These are phyloP conservation scores for Albugo laibachii DNA, from an alignment of 352 stramenopile genomes.

Conservation along the genomic window DNA sequence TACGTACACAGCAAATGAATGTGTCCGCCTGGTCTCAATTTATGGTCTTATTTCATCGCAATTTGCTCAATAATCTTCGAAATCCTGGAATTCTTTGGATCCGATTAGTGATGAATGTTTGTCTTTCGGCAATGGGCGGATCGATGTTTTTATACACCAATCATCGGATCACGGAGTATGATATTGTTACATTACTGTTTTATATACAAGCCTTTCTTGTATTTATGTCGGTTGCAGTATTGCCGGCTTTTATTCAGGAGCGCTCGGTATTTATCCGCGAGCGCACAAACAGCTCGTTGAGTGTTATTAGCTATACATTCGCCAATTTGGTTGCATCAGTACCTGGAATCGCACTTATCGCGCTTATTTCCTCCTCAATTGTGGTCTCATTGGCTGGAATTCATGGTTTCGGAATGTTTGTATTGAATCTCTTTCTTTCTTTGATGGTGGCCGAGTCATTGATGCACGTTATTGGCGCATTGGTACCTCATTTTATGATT, in stretches of 20 bases:
- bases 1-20: background rate
- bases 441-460: constrained; percentile 26
- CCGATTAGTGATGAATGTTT: constrained; percentile 47
- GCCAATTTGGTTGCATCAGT: constrained; percentile 26
- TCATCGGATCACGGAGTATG: constrained; percentile 16
- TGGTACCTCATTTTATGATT: constrained; percentile 34
- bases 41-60: constrained; percentile 23
- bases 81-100: constrained; percentile 53
- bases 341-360: constrained; percentile 23
- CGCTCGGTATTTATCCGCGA: constrained; percentile 45
- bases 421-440: constrained; percentile 25
- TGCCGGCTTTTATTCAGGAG: constrained; percentile 77
- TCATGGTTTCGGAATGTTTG: constrained; percentile 15
- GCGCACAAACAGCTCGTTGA: constrained; percentile 35
- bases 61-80: constrained; percentile 37
- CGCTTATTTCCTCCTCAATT: constrained; percentile 13
- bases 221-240: constrained; percentile 74
- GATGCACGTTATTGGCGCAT: constrained; percentile 19
- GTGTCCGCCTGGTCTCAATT: constrained; percentile 18
- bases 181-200: constrained; percentile 44
- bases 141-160: constrained; percentile 51
- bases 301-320: constrained; percentile 28
- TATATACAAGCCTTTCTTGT: constrained; percentile 76
- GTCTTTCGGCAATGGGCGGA: constrained; percentile 40
- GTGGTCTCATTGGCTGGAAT: constrained; percentile 16